phyloP scores from a whole-genome alignment of 495 filamentous ascomycete species.

The Immersiella caudata region DNA sequence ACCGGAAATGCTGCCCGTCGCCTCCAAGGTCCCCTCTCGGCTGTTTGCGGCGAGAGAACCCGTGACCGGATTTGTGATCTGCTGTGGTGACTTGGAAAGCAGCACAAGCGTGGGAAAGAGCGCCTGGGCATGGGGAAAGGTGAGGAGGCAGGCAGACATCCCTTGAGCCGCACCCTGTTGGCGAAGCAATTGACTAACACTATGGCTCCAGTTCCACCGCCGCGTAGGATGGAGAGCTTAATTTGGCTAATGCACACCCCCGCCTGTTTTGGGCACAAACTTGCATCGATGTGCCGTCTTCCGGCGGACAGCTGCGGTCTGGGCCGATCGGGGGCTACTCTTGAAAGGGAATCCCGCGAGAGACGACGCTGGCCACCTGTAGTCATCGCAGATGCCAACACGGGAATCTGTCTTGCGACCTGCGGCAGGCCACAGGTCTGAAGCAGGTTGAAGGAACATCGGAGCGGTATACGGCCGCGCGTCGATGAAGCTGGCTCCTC shows the following conservation, averaged over 20 bases:
- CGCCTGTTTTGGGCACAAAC: too few relatives aligned
- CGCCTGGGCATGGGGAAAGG: not conserved
- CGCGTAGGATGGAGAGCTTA: too few relatives aligned
- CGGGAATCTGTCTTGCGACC: not conserved
- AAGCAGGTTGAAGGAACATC: not conserved
- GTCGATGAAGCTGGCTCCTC: not conserved
- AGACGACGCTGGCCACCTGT: not conserved
- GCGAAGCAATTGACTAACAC: too few relatives aligned
- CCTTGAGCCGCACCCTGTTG: not conserved
- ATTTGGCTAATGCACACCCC: too few relatives aligned
- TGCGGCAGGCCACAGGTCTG: not conserved
- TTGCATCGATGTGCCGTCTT: not conserved
- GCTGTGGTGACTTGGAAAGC: not conserved
- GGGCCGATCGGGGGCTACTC: not conserved
- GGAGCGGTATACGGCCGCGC: not conserved
- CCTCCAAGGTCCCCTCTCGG: not conserved
- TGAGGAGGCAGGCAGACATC: not conserved
- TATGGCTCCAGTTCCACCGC: not conserved
- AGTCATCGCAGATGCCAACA: not conserved
- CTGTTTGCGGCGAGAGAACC: not conserved
- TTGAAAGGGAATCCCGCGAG: not conserved
- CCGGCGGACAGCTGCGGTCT: not conserved
- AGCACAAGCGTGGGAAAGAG: not conserved
- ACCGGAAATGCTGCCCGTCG: not conserved
- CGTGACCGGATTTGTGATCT: not conserved